A percentile compares a stretch with the other conserved stretches of the same genome.
Evolutionary conservation across 306 rosid species (phyloP).

Genomic region (Ceratonia siliqua): DNA sequence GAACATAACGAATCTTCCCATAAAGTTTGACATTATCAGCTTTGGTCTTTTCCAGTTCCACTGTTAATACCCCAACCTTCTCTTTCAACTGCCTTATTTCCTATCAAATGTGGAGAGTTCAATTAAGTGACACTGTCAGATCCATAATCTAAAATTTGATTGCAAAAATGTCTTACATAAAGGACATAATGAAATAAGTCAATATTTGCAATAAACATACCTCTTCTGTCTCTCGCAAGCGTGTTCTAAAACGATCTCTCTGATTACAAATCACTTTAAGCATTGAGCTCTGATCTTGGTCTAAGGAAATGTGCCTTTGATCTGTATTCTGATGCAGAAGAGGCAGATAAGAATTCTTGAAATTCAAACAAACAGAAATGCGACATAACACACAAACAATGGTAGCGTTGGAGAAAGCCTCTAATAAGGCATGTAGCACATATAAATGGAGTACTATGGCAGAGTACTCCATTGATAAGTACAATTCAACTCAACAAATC

Average conservation of each 20-base stretch:
- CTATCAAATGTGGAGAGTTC: conserved; percentile 46
- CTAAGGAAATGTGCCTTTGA: conserved; percentile 46
- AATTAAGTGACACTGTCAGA: conserved; percentile 22
- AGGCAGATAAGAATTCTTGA: conserved; percentile 16
- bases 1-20: conserved; percentile 94
- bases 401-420: too few species aligned
- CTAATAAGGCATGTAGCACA: too few species aligned
- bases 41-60: conserved; percentile 80
- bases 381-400: neutral
- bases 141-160: conserved; percentile 28
- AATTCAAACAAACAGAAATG: neutral
- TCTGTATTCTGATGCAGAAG: conserved; percentile 56
- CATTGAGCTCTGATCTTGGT: conserved; percentile 79
- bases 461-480: neutral
- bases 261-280: conserved; percentile 81
- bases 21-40: conserved; percentile 94
- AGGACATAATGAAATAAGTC: neutral
- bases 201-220: conserved; percentile 39
- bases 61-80: conserved; percentile 73
- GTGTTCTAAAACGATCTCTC: conserved; percentile 88
- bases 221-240: conserved; percentile 94
- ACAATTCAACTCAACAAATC: neutral
- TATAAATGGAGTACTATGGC: too few species aligned
- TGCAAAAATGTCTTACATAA: conserved; percentile 16
- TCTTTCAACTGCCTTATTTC: conserved; percentile 89